A percentile compares a stretch with the other conserved stretches of the same genome.
These are phyloP conservation scores for Erythrophleum fordii DNA, from an alignment of 306 rosid genomes.

Conservation along the genomic window DNA sequence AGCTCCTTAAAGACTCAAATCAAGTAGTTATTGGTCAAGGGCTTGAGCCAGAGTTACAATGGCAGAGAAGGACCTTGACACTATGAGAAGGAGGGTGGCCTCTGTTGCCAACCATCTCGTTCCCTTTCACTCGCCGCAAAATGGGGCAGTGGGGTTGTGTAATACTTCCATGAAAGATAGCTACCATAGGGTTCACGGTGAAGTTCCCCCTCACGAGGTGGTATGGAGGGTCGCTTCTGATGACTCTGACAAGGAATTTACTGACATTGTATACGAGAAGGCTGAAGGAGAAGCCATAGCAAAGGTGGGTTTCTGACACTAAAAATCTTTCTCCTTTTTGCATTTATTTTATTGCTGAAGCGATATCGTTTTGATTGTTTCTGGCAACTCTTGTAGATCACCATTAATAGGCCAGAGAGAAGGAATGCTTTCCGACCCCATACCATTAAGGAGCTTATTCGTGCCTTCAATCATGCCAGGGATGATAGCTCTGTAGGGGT, in stretches of 20 bases:
- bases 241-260: slow-evolving; percentile 58
- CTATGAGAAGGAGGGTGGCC: slow-evolving; percentile 60
- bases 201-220: slow-evolving; percentile 60
- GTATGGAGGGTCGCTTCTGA: slow-evolving; percentile 61
- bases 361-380: background rate
- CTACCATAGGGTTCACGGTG: slow-evolving; percentile 72
- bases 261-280: slow-evolving; percentile 79
- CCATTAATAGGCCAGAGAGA: slow-evolving; percentile 75
- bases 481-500: slow-evolving; percentile 81
- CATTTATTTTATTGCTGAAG: background rate
- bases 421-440: slow-evolving; percentile 86
- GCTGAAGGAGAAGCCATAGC: slow-evolving; percentile 85
- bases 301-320: slow-evolving; percentile 49
- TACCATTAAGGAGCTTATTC: slow-evolving; percentile 80
- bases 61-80: slow-evolving; percentile 52
- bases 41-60: slow-evolving; percentile 6
- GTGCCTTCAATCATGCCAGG: slow-evolving; percentile 81
- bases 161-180: slow-evolving; percentile 54
- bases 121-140: slow-evolving; percentile 28
- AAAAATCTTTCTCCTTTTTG: background rate
- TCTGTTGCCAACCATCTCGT: slow-evolving; percentile 62
- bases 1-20: background rate
- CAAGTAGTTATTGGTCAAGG: background rate
- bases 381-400: slow-evolving; percentile 54
- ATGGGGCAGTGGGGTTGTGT: slow-evolving; percentile 35